Base-by-base conservation (phyloP, 2,329 filamentous ascomycete species). In the Fusarium succisae region DNA sequence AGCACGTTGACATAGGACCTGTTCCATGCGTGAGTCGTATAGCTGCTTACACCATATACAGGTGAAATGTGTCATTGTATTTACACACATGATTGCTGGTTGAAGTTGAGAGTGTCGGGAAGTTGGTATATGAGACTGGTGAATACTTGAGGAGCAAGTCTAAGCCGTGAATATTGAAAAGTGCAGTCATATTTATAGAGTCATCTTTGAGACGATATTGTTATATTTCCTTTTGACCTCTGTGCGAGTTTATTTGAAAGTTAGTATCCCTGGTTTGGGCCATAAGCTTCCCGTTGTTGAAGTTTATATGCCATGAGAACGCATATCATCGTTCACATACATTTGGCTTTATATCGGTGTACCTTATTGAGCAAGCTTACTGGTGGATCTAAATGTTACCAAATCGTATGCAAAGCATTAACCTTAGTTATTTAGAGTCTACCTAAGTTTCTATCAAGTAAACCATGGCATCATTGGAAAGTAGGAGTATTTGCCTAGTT, bases 341-440 rank as follows among this genome's bases (percentile, higher is more conserved):
- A 32, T 32, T 32, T 24, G 11, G 8, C 28, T 51, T 32, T 32
- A 14, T 10, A 24, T 7, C 28, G 6, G 8, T 18, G 15, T 13
- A 17, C 10, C 14, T 50, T 17, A 30, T 3, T 14, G 28, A 51
- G 12, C 15, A 50, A 13, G 20, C 5, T n/a, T 7, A 18, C 22
- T 24, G 6, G 15, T 24, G 2, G 22, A 18, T 14, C 4, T 4
- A 24, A 50, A 14, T 4, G 12, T 6, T 3, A 5, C 5, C 7
- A 0, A 14, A 10, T 24, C 3, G 18, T 14, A 1, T 7, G 6
- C 1, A 24, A 20, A 14, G 2, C 10, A 18, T 17, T 18, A 12
- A 7, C 8, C 18, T 6, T 14, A 0, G 11, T 24, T 3, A 13
- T n/a, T 50, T 26, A 5, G 12, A 45, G 8, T 20, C 18, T 38